Conservation (phyloP, 352 stramenopile species). For the Phytopythium mirpurense region DNA sequence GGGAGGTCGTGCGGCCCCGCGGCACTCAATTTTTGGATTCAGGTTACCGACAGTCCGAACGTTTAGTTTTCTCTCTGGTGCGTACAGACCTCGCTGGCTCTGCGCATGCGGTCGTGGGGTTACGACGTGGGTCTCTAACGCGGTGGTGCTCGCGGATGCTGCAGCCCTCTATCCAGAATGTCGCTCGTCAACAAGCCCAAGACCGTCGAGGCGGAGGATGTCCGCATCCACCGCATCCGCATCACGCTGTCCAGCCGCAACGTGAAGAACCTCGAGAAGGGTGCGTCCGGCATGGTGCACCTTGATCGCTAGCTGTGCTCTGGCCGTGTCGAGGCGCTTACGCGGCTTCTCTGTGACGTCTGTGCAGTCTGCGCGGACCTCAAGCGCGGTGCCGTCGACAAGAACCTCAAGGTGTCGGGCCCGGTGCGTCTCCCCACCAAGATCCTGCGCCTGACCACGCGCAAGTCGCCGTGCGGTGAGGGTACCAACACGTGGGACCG, state of each 20-base stretch:
- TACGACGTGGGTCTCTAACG: too few relatives aligned
- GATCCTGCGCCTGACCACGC: constrained; percentile 97
- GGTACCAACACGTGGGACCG: constrained; percentile 99
- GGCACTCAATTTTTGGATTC: constrained; percentile 71
- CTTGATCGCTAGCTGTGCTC: too few relatives aligned
- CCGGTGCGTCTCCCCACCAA: constrained; percentile 99
- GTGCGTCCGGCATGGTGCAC: constrained; percentile 19
- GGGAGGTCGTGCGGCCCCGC: neutral
- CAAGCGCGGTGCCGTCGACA: constrained; percentile 97
- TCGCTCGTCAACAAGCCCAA: constrained; percentile 85
- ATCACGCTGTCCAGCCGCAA: constrained; percentile 99
- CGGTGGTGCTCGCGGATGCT: constrained; percentile 1
- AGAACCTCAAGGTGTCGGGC: constrained; percentile 98
- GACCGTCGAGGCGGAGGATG: constrained; percentile 82
- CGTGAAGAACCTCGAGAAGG: constrained; percentile 99
- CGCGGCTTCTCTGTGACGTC: too few relatives aligned
- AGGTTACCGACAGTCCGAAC: constrained; percentile 87
- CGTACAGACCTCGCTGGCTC: constrained; percentile 11
- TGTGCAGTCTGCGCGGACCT: constrained; percentile 95
- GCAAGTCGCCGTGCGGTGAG: constrained; percentile 97
- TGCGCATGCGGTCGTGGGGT: constrained; percentile 5
- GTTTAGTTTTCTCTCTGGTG: constrained; percentile 56
- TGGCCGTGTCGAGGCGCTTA: too few relatives aligned
- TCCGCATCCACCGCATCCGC: constrained; percentile 95
- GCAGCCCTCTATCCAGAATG: constrained; percentile 88